Evolutionary conservation across 1,284 basidiomycete genomes (phyloP).

Genomic region (Ceratobasidium sp.): DNA sequence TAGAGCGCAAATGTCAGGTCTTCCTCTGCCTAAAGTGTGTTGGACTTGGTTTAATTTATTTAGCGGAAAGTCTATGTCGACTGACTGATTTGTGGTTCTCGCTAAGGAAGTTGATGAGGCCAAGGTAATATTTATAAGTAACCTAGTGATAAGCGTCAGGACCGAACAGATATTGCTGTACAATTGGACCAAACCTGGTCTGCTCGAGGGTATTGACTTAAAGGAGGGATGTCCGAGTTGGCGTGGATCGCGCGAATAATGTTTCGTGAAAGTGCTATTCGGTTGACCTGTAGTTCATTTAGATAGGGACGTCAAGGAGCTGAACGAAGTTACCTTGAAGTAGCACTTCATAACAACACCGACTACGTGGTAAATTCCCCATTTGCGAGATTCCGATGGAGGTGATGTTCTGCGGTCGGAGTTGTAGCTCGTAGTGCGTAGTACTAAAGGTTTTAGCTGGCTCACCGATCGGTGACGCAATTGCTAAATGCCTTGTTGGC

Average conservation of each 20-base stretch:
- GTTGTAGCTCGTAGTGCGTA: neutral
- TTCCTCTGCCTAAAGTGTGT: slow-evolving; percentile 70
- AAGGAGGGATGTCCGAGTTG: slow-evolving; percentile 83
- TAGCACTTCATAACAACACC: slow-evolving; percentile 93
- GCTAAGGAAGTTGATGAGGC: slow-evolving; percentile 92
- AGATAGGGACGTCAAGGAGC: slow-evolving; percentile 28
- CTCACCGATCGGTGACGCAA: slow-evolving; percentile 89
- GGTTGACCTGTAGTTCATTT: slow-evolving; percentile 71
- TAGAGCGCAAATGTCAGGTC: slow-evolving; percentile 86
- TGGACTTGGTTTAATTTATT: neutral
- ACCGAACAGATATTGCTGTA: neutral
- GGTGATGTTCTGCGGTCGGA: slow-evolving; percentile 65
- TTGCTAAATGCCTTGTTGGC: slow-evolving; percentile 93
- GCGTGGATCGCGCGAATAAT: slow-evolving; percentile 89
- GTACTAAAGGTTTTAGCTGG: neutral
- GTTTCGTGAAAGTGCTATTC: slow-evolving; percentile 91
- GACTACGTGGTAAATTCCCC: slow-evolving; percentile 95
- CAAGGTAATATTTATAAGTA: slow-evolving; percentile 92
- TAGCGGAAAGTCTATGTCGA: no score
- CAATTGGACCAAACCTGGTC: slow-evolving; percentile 74
- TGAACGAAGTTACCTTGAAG: slow-evolving; percentile 75
- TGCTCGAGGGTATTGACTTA: slow-evolving; percentile 79
- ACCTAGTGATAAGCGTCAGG: slow-evolving; percentile 63
- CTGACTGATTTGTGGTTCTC: slow-evolving; percentile 86
- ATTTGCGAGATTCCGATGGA: slow-evolving; percentile 82